Base-by-base conservation (phyloP, 495 filamentous ascomycete species). In the Aspergillus kassunensis region DNA sequence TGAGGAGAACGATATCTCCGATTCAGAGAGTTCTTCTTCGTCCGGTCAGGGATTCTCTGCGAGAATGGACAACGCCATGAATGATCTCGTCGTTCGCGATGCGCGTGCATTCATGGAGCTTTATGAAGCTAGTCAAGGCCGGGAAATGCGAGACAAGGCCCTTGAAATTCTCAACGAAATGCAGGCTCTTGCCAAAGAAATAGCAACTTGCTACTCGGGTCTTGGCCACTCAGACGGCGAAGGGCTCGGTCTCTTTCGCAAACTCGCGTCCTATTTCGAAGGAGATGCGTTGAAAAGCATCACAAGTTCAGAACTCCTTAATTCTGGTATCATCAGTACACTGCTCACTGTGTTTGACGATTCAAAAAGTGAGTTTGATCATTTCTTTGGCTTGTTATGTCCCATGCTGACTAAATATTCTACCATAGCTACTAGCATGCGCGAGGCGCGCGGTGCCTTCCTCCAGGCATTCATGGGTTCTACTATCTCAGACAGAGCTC, bases 271-370 rank as follows among this genome's bases (percentile, higher is more conserved):
- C n/a, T 90, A 91, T 60, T 99, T 99, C 63, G 86, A 93, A 51
- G 85, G 86, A 2, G 88, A 96, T 66, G 81, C 84, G 0, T 64
- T 97, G 53, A 86, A 96, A 65, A 96, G 90, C 48, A 91, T 97
- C 29, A 97, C 95, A n/a, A 99, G 95, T 67, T 89, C 91, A 13
- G 95, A 99, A 61, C 69, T 99, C 21, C 81, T 97, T 12, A 89
- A 86, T 46, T 97, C 95, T 7, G 87, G 89, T 19, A 82, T 99
- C 48, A 90, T 97, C 21, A 79, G 88, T 29, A 84, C 88, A 11
- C 73, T 99, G 18, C 78, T 97, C 19, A 79, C 88, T 21, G 80
- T 96, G 20, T 91, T 99, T 57, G 86, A 81, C 56, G 85, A 88
- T 56, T 66, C 74, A 20, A 66, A 74, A 48, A 61, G 73, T 74